Evolutionary conservation across 1,139 yeast genomes (phyloP).

Genomic region (Diutina siamensis): DNA sequence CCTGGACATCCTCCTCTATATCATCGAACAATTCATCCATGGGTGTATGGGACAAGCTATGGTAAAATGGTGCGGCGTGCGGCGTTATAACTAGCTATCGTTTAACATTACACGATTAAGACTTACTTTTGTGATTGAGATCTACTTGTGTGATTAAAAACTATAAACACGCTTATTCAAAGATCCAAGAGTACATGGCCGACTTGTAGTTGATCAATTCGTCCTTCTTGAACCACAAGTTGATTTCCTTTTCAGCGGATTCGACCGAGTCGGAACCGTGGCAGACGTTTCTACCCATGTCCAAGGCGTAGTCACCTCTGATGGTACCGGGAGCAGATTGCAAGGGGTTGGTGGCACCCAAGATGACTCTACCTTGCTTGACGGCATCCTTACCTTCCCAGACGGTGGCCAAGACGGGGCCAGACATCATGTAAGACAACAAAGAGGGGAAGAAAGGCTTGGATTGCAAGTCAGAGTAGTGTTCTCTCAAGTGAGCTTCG

Average conservation of each 20-base stretch:
- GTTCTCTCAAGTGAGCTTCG: slow-evolving; percentile 80
- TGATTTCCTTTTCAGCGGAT: slow-evolving; percentile 92
- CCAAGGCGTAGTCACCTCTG: slow-evolving; percentile 94
- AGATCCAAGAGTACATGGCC: slow-evolving; percentile 77
- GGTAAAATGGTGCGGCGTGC: neutral
- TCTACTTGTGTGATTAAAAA: too few relatives aligned
- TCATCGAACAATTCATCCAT: slow-evolving; percentile 16
- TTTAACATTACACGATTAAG: too few relatives aligned
- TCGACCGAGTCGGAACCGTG: slow-evolving; percentile 99
- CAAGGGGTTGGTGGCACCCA: slow-evolving; percentile 99
- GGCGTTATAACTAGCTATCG: too few relatives aligned
- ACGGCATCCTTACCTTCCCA: slow-evolving; percentile 99
- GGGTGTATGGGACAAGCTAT: too few relatives aligned
- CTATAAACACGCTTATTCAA: slow-evolving; percentile 45
- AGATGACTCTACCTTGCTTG: slow-evolving; percentile 93
- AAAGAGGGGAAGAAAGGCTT: slow-evolving; percentile 98
- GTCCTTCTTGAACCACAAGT: slow-evolving; percentile 96
- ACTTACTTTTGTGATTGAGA: too few relatives aligned
- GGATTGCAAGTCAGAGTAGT: slow-evolving; percentile 88
- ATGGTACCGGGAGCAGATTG: slow-evolving; percentile 98
- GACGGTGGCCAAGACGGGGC: slow-evolving; percentile 97
- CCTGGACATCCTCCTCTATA: slow-evolving; percentile 12
- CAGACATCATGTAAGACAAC: slow-evolving; percentile 93
- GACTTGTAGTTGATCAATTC: slow-evolving; percentile 92
- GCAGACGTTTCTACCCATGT: slow-evolving; percentile 98